These are phyloP conservation scores for Apiospora marii DNA, from an alignment of 2,329 filamentous ascomycete species.

Conservation along the genomic window DNA sequence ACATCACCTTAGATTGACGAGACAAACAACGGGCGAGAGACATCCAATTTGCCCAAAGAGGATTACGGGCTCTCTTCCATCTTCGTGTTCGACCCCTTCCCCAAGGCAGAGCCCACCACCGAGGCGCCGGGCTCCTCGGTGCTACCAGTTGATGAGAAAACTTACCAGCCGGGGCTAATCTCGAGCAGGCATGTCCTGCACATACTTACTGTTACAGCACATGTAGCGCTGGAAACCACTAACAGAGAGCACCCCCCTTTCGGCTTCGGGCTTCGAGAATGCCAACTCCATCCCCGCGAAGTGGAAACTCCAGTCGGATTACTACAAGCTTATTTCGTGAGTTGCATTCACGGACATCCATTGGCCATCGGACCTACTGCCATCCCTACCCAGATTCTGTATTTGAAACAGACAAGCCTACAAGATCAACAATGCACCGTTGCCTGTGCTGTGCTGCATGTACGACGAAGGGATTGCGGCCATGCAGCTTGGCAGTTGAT, in stretches of 20 bases:
- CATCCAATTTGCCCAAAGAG: conserved; percentile 18
- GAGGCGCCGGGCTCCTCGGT: conserved; percentile 3
- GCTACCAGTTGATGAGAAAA: neutral
- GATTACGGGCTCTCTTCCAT: conserved; percentile 8
- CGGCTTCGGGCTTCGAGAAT: neutral
- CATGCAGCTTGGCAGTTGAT: neutral
- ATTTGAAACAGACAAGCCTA: conserved; percentile 13
- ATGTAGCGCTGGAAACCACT: neutral
- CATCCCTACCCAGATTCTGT: conserved; percentile 1
- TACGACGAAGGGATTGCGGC: neutral
- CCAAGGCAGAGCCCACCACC: neutral
- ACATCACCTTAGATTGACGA: conserved; percentile 20
- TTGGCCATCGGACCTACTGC: neutral
- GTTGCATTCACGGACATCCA: neutral
- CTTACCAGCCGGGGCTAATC: neutral
- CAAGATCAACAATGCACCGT: conserved; percentile 13
- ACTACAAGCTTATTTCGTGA: conserved; percentile 7
- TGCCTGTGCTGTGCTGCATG: neutral
- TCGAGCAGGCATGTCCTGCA: neutral
- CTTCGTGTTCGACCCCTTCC: conserved; percentile 7
- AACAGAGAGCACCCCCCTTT: neutral
- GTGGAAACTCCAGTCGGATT: neutral
- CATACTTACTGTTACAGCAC: neutral
- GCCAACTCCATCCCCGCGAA: neutral
- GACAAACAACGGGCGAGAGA: conserved; percentile 17